Evolutionary conservation across 2,329 filamentous ascomycete genomes (phyloP), one percentile per base, ranked within the genome.

Genomic region (Ophiostoma himal-ulmi): DNA sequence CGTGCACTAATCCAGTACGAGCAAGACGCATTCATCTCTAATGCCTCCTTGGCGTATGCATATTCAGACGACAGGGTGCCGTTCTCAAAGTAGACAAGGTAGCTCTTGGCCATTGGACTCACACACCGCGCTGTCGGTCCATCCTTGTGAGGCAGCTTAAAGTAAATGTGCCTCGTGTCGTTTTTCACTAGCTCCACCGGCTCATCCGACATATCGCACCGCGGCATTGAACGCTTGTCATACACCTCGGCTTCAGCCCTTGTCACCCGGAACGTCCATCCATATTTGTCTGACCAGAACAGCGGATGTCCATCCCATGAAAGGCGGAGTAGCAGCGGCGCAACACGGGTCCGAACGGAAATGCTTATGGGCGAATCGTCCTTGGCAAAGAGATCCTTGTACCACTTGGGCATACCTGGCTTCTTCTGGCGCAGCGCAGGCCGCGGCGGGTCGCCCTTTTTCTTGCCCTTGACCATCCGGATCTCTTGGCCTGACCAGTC

Each of bases 1-100:
- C 95, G 87, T 20, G 95, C 94, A 76, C 93, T 97, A 75, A 99
- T 98, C 95, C 96, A 99, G 80, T 99, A 99, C 0, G 94, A 98
- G 78, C 96, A 99, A 0, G 93, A 97, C 0, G 95, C 93, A 75
- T 99, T 99, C 95, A 99, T 99, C 75, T 98, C 91, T 62, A 99
- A 82, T 0, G 96, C 95, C 78, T 97, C 93, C 77, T 96, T 98
- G 0, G 95, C 95, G 76, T 97, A 94, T 0, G 88, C 78, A 76
- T 91, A 98, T 78, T 97, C 91, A 0, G 94, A 98, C 0, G 92
- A 92, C 3, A 99, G 82, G 0, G 86, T 92, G 0, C 93, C 94
- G 48, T 91, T 91, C 76, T 99, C 95, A 76, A 99, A 98, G 78
- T 96, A 97, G 68, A 88, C 79, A 71, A 97, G 82, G 75, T 98